Evolutionary conservation across 441 rosid species (phyloP), one percentile per base, ranked within the genome.

Genomic region (Brassica balearica): DNA sequence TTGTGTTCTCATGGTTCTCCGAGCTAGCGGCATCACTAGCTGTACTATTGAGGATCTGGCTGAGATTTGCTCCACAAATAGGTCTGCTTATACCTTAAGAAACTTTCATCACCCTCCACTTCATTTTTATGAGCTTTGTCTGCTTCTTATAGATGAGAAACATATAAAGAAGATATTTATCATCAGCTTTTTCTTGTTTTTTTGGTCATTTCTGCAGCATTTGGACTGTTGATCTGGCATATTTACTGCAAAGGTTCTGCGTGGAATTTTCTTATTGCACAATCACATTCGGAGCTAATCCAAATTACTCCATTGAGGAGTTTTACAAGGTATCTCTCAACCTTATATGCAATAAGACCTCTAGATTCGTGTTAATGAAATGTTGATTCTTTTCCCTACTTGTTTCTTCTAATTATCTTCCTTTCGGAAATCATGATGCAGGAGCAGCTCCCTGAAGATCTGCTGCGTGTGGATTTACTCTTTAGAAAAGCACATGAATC

Each of bases 221-320:
- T 78, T 92, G 97, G 99, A 92, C 97, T 0, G 91, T 96, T 27
- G 99, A 92, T 83, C 88, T 96, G 70, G 99, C 97, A 62, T 90
- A 87, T 87, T 78, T 90, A 73, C 84, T 96, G 83, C 91, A 88
- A 82, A 89, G 83, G 73, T 94, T 88, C 84, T 84, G 89, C 55
- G 88, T 92, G 80, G 85, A 84, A 34, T 96, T 92, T 85, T 90
- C 91, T 84, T 92, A 90, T 87, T 91, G 78, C 88, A 94, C 99
- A 0, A 83, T 94, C 81, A 96, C 98, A 66, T 80, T 87, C 73
- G 97, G 98, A 77, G 99, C 95, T 73, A 96, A 94, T 82, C 99
- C 98, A 6, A 85, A 84, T 74, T 96, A 89, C 79, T 94, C 96
- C 59, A 88, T 80, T 15, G 95, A 96, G 91, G 88, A 84, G 38